Conservation (phyloP, 345 rosid species). For the Jatropha curcas region DNA sequence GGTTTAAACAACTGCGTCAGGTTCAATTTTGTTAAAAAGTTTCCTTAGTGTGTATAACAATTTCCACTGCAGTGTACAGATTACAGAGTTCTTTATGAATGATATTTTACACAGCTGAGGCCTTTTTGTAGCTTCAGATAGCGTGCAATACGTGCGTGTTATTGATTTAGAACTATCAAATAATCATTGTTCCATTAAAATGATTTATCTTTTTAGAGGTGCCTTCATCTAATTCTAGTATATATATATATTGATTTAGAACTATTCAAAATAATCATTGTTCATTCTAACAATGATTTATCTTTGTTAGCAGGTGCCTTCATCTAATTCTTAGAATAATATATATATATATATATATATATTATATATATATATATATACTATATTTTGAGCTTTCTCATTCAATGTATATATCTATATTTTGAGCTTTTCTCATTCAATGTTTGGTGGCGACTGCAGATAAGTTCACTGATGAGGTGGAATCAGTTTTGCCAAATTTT, state of each 20-base stretch:
- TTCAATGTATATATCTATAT: background rate
- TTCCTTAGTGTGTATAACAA: background rate
- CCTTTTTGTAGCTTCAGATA: background rate
- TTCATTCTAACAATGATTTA: no score
- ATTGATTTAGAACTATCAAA: background rate
- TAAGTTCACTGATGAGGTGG: conserved; percentile 72
- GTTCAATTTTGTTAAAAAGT: background rate
- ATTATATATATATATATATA: no score
- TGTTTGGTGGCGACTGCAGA: conserved; percentile 45
- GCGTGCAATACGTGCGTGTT: background rate
- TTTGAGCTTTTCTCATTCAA: conserved; percentile 7
- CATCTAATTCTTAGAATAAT: no score
- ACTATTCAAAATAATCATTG: no score
- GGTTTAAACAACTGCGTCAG: background rate
- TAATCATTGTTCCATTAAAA: background rate
- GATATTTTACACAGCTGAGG: background rate
- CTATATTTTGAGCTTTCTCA: no score
- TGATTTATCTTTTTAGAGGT: no score
- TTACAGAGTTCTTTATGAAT: background rate
- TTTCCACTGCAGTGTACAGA: background rate
- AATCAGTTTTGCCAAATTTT: conserved; percentile 50
- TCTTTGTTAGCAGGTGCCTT: no score
- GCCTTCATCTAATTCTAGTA: no score
- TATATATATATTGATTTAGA: no score
- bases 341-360: no score